Percentiles rank a stretch among this genome's conserved stretches.
These are phyloP conservation scores for Rosellinia necatrix DNA, from an alignment of 2,329 filamentous ascomycete species.

Conservation along the genomic window DNA sequence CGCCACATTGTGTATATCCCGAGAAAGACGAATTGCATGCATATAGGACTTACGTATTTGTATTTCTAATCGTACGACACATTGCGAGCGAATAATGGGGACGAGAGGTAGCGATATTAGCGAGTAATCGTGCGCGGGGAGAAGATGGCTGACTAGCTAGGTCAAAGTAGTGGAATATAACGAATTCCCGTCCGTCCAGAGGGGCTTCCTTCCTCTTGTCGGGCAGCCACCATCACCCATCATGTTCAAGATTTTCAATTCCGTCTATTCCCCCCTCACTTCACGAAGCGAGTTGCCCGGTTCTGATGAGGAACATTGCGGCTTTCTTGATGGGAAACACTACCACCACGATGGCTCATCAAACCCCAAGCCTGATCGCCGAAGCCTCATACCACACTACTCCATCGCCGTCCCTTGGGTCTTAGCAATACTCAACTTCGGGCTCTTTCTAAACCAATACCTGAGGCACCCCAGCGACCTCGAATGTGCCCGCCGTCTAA, in stretches of 20 bases:
- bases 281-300: slow-evolving; percentile 5
- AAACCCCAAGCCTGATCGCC: neutral
- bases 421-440: slow-evolving; percentile 1
- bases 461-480: neutral
- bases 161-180: neutral
- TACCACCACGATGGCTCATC: neutral
- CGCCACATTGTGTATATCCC: neutral
- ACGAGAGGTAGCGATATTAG: neutral
- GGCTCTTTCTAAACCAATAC: slow-evolving; percentile 4
- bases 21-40: neutral
- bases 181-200: neutral
- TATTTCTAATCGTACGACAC: neutral
- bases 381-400: neutral
- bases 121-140: too few relatives aligned
- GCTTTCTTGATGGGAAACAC: slow-evolving; percentile 3
- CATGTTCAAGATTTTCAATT: slow-evolving; percentile 12
- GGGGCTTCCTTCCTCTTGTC: neutral
- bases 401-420: slow-evolving; percentile 3
- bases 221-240: neutral
- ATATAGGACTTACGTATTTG: slow-evolving; percentile 1
- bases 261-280: neutral
- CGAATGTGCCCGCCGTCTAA: slow-evolving; percentile 6
- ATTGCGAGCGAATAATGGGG: neutral
- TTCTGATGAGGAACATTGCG: slow-evolving; percentile 1
- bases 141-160: neutral